phyloP scores from a whole-genome alignment of 2,329 filamentous ascomycete species.

The Aspergillus sp. region DNA sequence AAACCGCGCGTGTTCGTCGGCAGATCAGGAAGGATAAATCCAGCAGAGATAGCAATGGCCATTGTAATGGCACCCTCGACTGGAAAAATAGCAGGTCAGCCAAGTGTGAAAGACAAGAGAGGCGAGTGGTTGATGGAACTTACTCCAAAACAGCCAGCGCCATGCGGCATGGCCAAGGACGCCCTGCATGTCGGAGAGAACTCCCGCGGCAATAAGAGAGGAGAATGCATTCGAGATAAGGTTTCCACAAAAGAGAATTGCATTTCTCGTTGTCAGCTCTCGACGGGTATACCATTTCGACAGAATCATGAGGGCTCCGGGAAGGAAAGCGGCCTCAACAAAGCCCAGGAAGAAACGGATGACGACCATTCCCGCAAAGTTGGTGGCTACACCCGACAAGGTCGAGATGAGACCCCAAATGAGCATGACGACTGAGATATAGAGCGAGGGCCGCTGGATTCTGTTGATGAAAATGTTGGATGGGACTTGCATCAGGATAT shows the following conservation, averaged over 20 bases:
- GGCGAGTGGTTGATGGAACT: constrained; percentile 46
- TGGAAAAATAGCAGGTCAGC: not conserved
- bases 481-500: constrained; percentile 46
- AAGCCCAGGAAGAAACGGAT: constrained; percentile 39
- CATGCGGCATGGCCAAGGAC: constrained; percentile 38
- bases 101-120: constrained; percentile 39
- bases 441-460: constrained; percentile 44
- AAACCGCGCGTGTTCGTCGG: constrained; percentile 54
- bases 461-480: constrained; percentile 48
- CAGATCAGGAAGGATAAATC: constrained; percentile 48
- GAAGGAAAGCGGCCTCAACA: constrained; percentile 39
- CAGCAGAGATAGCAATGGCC: constrained; percentile 21
- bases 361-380: constrained; percentile 32
- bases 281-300: constrained; percentile 50
- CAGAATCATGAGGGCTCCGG: constrained; percentile 38
- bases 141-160: constrained; percentile 52
- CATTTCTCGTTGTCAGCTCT: constrained; percentile 45
- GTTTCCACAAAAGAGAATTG: constrained; percentile 47
- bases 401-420: constrained; percentile 62
- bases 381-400: constrained; percentile 48
- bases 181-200: constrained; percentile 45
- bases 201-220: constrained; percentile 45
- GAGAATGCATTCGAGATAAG: constrained; percentile 47
- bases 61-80: constrained; percentile 3
- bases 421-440: constrained; percentile 46